Percentiles rank a stretch among this genome's conserved stretches.
Evolutionary conservation across 306 rosid genomes (phyloP).

Genomic region (Prunus kanzakura): DNA sequence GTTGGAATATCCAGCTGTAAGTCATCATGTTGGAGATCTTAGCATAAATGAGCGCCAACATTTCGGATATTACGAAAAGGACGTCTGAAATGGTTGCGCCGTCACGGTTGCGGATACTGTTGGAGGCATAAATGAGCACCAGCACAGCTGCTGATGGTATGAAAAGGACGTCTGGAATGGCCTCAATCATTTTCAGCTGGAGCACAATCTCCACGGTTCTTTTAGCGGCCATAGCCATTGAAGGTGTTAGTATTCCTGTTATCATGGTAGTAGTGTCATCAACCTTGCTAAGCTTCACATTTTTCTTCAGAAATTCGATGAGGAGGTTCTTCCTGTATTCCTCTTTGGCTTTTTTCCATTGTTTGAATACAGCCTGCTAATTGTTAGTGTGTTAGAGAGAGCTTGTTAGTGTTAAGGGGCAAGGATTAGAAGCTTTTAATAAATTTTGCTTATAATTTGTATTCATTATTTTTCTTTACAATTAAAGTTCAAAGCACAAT

Average conservation of each 20-base stretch:
- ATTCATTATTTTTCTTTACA: too few relatives aligned
- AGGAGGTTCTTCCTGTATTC: neutral
- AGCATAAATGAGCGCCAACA: conserved; percentile 36
- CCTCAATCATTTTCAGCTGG: conserved; percentile 40
- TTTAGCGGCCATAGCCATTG: conserved; percentile 52
- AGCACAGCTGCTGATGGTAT: conserved; percentile 47
- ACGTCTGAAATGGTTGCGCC: too few relatives aligned
- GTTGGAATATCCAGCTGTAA: too few relatives aligned
- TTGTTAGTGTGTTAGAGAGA: conserved; percentile 1
- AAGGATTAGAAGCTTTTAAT: neutral
- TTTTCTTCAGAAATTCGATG: conserved; percentile 9
- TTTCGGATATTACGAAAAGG: too few relatives aligned
- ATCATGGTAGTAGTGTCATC: conserved; percentile 17
- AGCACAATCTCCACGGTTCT: conserved; percentile 44
- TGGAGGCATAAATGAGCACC: too few relatives aligned
- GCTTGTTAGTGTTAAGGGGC: neutral
- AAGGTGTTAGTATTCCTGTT: conserved; percentile 57
- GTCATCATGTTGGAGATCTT: conserved; percentile 47
- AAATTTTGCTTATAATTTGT: too few relatives aligned
- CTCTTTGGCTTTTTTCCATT: conserved; percentile 1
- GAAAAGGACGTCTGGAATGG: conserved; percentile 52
- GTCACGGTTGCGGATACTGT: too few relatives aligned
- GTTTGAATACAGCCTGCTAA: conserved; percentile 17
- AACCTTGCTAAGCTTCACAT: conserved; percentile 35
- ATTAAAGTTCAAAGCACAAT: too few relatives aligned